Conservation (phyloP, 139 green algal species). For the Asterochloris erici region DNA sequence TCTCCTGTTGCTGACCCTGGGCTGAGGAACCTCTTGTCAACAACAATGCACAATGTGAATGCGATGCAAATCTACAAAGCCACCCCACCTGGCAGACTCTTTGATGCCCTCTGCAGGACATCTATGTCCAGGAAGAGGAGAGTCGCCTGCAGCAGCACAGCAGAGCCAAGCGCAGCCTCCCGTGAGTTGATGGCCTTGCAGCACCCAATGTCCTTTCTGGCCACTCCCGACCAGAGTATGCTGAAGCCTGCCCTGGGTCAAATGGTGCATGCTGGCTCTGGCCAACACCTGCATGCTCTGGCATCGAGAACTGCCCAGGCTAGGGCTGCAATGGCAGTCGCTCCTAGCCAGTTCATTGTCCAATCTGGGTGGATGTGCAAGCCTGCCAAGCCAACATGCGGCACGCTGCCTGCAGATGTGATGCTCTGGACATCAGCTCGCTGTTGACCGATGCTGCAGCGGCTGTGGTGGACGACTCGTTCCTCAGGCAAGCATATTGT, state of each 20-base stretch:
- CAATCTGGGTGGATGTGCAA: neutral
- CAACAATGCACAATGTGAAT: too few relatives aligned
- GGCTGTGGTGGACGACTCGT: slow-evolving; percentile 94
- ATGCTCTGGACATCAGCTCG: slow-evolving; percentile 80
- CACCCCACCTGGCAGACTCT: neutral
- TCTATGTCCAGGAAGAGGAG: slow-evolving; percentile 24
- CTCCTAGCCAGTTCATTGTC: neutral
- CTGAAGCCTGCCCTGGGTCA: too few relatives aligned
- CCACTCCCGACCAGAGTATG: too few relatives aligned
- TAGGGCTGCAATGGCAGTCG: neutral
- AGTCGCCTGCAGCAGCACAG: neutral
- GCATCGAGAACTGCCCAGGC: neutral
- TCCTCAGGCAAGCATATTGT: slow-evolving; percentile 44
- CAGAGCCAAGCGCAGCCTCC: neutral
- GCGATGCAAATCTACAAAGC: neutral
- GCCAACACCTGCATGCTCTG: neutral
- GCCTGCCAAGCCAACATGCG: neutral
- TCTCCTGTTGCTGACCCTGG: neutral
- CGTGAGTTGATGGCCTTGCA: neutral
- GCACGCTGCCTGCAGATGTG: slow-evolving; percentile 22
- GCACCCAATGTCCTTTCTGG: too few relatives aligned
- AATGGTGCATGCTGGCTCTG: too few relatives aligned
- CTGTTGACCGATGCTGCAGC: slow-evolving; percentile 78
- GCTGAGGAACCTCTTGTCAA: neutral
- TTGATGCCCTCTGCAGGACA: slow-evolving; percentile 14